Evolutionary conservation across 805 yeast genomes (phyloP).

Genomic region (Kazachstania taianensis): DNA sequence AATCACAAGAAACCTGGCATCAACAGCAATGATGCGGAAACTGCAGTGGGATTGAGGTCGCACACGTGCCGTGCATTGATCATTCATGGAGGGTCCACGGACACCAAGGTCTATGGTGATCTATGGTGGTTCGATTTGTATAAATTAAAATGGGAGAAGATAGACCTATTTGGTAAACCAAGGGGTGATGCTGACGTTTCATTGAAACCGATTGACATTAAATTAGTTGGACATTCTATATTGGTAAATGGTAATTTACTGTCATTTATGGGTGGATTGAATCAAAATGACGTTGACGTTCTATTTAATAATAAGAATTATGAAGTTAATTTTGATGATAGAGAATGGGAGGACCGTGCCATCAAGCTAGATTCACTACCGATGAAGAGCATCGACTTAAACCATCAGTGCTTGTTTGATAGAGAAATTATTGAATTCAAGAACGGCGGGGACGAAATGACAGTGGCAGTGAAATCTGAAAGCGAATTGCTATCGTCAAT

Average conservation of each 20-base stretch:
- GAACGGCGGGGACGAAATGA: neutral
- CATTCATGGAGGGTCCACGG: conserved; percentile 33
- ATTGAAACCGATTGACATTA: conserved; percentile 10
- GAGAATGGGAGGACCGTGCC: neutral
- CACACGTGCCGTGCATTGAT: conserved; percentile 9
- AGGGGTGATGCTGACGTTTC: conserved; percentile 7
- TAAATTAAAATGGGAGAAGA: conserved; percentile 33
- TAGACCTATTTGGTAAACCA: conserved; percentile 7
- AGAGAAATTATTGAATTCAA: neutral
- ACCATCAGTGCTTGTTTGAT: conserved; percentile 3
- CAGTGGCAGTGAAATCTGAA: neutral
- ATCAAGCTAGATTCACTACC: conserved; percentile 1
- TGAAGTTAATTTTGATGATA: no score
- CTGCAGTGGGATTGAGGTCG: no score
- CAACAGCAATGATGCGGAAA: neutral
- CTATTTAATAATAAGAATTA: conserved; percentile 6
- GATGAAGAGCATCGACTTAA: conserved; percentile 5
- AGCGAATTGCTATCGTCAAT: neutral
- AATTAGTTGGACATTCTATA: conserved; percentile 24
- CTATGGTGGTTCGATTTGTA: conserved; percentile 41
- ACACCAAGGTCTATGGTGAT: conserved; percentile 34
- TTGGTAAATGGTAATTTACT: conserved; percentile 16
- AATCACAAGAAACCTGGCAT: neutral
- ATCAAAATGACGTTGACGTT: conserved; percentile 21
- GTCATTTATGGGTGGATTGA: conserved; percentile 23